Evolutionary conservation across 345 rosid species (phyloP), one percentile per base, ranked within the genome.

Genomic region (Hibiscus mutabilis): DNA sequence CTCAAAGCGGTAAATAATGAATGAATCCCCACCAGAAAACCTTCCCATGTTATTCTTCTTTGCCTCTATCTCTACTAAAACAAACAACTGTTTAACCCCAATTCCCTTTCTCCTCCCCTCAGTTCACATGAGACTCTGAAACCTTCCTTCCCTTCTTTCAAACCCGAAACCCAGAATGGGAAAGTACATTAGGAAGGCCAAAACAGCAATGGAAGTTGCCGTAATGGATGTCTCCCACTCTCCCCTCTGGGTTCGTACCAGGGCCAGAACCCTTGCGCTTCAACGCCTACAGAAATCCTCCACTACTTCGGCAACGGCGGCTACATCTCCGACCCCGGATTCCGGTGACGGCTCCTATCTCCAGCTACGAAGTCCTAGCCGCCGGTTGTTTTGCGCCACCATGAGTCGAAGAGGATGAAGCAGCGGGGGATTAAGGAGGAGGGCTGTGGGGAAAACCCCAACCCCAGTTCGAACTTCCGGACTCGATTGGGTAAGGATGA

Each of bases 351-450:
- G 66, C 3, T 80, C 88, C 18, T 94, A 91, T 72, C 93, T 94
- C 69, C 98, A 93, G 88, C 91, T 94, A 0, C 81, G 98, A 5
- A 94, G 93, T 69, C 96, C 97, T 86, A 91, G 78, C 83, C 90
- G 13, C 95, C 91, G 29, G 68, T 85, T 78, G 56, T 70, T 4
- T 75, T 83, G 42, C 82, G 82, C 74, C 58, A 18, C 47, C 73
- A 55, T 35, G 86, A 81, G 53, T 67, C 88, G 2, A 83, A 80
- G 71, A 81, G 84, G 75, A 81, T 69, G 10, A 83, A 76, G 42
- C 83, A 69, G 63, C 68, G 61, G 35, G n/a, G 52, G 40, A 35
- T 59, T 27, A 51, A 68, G 57, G 73, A 64, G 52, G 76, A 57
- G 4, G 24, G 79, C 52, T 65, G 76, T 78, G 72, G 21, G 10